Conservation (phyloP, 2,329 filamentous ascomycete species). For the Diaporthe sp. region DNA sequence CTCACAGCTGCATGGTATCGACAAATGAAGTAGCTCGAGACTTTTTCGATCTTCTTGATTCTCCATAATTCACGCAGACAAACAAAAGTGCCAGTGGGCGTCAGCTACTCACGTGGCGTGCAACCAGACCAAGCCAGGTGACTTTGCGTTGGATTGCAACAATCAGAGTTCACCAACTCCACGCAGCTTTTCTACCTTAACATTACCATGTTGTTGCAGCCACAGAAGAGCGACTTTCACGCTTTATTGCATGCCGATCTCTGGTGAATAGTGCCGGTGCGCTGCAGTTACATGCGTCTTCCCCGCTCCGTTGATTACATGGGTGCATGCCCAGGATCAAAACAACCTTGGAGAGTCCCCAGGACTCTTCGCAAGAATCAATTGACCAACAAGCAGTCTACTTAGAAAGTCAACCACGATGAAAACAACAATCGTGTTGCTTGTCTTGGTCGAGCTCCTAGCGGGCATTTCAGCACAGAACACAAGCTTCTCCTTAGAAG, state of each 20-base stretch:
- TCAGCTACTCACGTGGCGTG: not conserved
- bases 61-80: not conserved
- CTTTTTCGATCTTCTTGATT: too few species aligned
- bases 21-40: too few species aligned
- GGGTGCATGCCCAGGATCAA: not conserved
- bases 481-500: not conserved
- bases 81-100: too few species aligned
- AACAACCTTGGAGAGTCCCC: too few species aligned
- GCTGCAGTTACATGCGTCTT: constrained; percentile 20
- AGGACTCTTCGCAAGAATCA: not conserved
- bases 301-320: constrained; percentile 21
- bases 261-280: not conserved
- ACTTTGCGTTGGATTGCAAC: too few species aligned
- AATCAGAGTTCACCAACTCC: not conserved
- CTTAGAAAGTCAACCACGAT: not conserved
- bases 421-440: not conserved
- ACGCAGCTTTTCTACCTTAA: not conserved
- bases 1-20: not conserved
- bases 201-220: not conserved
- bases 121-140: not conserved
- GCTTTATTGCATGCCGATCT: constrained; percentile 24
- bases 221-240: not conserved
- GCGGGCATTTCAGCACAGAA: not conserved
- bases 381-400: not conserved
- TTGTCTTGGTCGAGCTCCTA: not conserved